Percentiles rank a stretch among this genome's conserved stretches.
Conservation (phyloP, 176 grass and related monocot genomes). For the Eleusine coracana region DNA sequence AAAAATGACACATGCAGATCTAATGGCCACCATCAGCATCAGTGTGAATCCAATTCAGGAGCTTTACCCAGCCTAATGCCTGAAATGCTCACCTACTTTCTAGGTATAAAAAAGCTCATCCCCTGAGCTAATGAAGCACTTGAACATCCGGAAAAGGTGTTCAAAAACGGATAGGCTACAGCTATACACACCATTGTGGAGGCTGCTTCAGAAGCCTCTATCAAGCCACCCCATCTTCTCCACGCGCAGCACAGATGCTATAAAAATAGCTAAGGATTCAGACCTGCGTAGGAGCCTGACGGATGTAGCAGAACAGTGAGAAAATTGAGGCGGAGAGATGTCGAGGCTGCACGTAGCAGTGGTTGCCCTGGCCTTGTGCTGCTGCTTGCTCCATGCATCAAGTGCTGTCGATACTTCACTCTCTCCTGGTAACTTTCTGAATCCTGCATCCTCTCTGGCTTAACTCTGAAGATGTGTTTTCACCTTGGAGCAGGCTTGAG, state of each 20-base stretch:
- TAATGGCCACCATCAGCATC: not conserved
- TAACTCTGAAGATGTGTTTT: not conserved
- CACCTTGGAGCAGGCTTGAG: not conserved
- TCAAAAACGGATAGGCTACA: constrained; percentile 20
- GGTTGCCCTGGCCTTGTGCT: constrained; percentile 35
- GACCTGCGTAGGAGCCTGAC: constrained; percentile 24
- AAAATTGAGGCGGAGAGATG: not conserved
- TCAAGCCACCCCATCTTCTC: not conserved
- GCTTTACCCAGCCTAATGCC: not conserved
- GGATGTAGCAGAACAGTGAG: constrained; percentile 44
- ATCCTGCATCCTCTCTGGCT: not conserved
- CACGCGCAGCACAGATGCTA: constrained; percentile 2
- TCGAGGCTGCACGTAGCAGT: constrained; percentile 27
- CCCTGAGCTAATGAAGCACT: constrained; percentile 48
- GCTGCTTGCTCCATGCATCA: constrained; percentile 40
- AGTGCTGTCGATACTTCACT: not conserved
- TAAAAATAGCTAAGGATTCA: constrained; percentile 24
- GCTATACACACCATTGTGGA: constrained; percentile 34
- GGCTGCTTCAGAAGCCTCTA: constrained; percentile 44
- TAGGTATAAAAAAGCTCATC: constrained; percentile 39
- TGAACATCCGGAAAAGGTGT: not conserved
- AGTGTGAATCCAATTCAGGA: not conserved
- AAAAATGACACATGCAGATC: constrained; percentile 3
- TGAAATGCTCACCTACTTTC: constrained; percentile 36
- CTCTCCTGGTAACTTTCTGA: constrained; percentile 34